These are phyloP conservation scores for Coemansia aciculifera DNA, from an alignment of 192 early-diverging fungal genomes.

Conservation along the genomic window DNA sequence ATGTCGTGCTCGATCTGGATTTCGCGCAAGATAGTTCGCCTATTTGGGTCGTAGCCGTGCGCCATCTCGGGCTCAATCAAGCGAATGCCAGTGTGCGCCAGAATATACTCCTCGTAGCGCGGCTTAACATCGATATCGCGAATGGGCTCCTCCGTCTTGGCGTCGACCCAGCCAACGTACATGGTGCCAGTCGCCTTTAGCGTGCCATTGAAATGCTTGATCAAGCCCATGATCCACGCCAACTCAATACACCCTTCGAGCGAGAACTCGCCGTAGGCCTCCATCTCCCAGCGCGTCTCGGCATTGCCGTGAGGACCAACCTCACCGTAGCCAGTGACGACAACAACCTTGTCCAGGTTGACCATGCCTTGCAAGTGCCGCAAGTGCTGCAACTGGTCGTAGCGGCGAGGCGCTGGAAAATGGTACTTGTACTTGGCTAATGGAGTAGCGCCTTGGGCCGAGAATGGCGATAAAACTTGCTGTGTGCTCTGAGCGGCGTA, in stretches of 20 bases:
- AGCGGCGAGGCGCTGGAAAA: conserved; percentile 71
- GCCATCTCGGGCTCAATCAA: conserved; percentile 80
- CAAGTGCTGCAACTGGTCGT: conserved; percentile 68
- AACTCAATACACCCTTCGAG: conserved; percentile 80
- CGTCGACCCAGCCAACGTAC: conserved; percentile 83
- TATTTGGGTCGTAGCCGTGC: conserved; percentile 79
- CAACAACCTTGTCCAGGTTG: conserved; percentile 87
- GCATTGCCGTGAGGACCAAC: conserved; percentile 88
- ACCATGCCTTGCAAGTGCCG: conserved; percentile 71
- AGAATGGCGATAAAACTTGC: background rate
- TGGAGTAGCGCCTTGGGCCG: conserved; percentile 41
- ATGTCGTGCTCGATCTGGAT: conserved; percentile 82
- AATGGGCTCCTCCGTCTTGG: conserved; percentile 77
- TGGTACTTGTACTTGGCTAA: conserved; percentile 87
- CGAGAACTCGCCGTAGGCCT: conserved; percentile 65
- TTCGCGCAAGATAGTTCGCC: conserved; percentile 83
- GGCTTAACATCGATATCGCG: conserved; percentile 82
- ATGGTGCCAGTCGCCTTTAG: conserved; percentile 4
- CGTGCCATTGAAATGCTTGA: conserved; percentile 73
- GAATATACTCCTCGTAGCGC: conserved; percentile 85
- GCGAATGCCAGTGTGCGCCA: conserved; percentile 65
- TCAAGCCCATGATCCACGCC: conserved; percentile 95
- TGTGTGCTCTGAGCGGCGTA: background rate
- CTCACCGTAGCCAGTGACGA: conserved; percentile 89
- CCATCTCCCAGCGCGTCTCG: conserved; percentile 95